phyloP scores from a whole-genome alignment of 352 stramenopile genomes.

The Phytophthora foliorum region DNA sequence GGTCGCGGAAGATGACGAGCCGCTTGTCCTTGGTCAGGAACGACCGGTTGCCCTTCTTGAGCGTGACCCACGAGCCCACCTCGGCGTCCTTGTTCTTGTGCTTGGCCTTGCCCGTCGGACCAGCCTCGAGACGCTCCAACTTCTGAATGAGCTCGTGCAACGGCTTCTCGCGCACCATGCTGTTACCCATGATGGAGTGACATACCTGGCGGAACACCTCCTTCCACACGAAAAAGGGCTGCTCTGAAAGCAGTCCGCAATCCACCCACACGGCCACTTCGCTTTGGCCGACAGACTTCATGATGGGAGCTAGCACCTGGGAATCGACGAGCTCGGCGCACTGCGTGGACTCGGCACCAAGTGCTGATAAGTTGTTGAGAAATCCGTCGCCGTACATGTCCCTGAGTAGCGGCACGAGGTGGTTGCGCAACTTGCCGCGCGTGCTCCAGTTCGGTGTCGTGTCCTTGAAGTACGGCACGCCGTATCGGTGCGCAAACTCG shows the following conservation, averaged over 20 bases:
- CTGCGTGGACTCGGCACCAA: conserved; percentile 85
- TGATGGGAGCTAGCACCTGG: conserved; percentile 67
- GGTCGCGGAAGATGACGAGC: conserved; percentile 86
- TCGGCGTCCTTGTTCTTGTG: conserved; percentile 55
- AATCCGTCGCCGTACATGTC: conserved; percentile 96
- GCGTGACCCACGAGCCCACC: conserved; percentile 78
- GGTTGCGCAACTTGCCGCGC: conserved; percentile 95
- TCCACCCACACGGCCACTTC: conserved; percentile 80
- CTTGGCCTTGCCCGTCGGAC: conserved; percentile 33
- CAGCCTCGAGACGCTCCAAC: conserved; percentile 54
- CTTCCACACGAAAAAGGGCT: conserved; percentile 91
- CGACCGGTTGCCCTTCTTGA: conserved; percentile 88
- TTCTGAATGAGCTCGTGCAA: conserved; percentile 82
- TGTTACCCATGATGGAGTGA: conserved; percentile 82
- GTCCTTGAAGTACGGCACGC: conserved; percentile 98
- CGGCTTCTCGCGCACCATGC: conserved; percentile 88
- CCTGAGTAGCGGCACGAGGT: conserved; percentile 94
- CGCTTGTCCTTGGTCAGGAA: conserved; percentile 71
- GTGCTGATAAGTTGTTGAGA: conserved; percentile 81
- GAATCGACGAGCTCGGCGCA: conserved; percentile 74
- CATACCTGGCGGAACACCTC: conserved; percentile 87
- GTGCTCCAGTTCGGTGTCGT: conserved; percentile 97
- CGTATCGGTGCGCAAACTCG: conserved; percentile 95
- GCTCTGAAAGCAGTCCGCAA: conserved; percentile 54
- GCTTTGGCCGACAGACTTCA: conserved; percentile 64